Evolutionary conservation across 768 basidiomycete genomes (phyloP).

Genomic region (Sutorius australiensis): DNA sequence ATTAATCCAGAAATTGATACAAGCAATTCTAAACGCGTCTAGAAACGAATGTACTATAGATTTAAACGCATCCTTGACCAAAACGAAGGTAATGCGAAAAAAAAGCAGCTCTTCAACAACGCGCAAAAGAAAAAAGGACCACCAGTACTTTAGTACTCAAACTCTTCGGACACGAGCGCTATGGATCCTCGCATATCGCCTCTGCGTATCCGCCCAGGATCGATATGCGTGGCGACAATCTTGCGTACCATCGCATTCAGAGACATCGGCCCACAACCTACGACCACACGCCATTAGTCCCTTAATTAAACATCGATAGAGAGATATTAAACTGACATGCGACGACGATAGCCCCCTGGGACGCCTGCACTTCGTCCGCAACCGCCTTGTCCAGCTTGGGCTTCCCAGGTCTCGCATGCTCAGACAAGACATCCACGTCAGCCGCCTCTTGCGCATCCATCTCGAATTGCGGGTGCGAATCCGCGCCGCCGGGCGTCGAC

Average conservation of each 20-base stretch:
- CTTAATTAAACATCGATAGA: too few relatives aligned
- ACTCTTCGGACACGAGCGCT: slow-evolving; percentile 64
- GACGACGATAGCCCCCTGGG: slow-evolving; percentile 57
- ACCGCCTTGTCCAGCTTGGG: slow-evolving; percentile 62
- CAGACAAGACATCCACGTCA: slow-evolving; percentile 57
- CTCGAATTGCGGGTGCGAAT: slow-evolving; percentile 33
- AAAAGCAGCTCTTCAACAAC: neutral
- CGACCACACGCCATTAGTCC: too few relatives aligned
- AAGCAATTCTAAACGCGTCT: neutral
- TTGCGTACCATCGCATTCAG: slow-evolving; percentile 69
- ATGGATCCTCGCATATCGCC: slow-evolving; percentile 61
- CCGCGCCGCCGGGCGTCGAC: neutral
- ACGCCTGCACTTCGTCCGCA: slow-evolving; percentile 57
- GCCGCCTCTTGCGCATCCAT: slow-evolving; percentile 55
- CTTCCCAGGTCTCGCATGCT: slow-evolving; percentile 61
- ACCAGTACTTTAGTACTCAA: slow-evolving; percentile 44
- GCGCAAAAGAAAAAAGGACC: neutral
- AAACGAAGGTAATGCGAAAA: slow-evolving; percentile 9
- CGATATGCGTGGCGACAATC: slow-evolving; percentile 56
- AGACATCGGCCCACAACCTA: slow-evolving; percentile 71
- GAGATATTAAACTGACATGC: slow-evolving; percentile 50
- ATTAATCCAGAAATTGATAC: neutral
- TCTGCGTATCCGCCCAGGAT: slow-evolving; percentile 45
- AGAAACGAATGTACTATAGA: neutral
- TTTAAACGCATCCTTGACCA: too few relatives aligned